These are phyloP conservation scores for Suhomyces ambrosiae DNA, from an alignment of 1,139 yeast genomes.

Conservation along the genomic window DNA sequence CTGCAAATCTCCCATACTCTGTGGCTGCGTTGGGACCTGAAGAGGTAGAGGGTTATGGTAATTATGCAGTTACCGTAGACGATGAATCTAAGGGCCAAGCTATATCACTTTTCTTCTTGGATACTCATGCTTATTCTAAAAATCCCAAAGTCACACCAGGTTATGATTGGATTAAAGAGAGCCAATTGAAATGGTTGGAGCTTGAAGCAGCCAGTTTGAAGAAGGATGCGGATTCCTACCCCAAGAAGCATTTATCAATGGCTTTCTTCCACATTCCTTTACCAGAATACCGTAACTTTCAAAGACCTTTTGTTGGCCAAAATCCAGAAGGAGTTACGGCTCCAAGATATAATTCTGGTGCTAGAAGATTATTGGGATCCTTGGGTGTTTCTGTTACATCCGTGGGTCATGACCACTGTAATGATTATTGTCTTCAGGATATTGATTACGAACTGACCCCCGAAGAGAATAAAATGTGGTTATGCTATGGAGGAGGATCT, in stretches of 20 bases:
- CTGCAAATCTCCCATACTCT: conserved; percentile 65
- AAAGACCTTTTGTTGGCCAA: conserved; percentile 54
- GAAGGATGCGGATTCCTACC: conserved; percentile 33
- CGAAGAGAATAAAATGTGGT: conserved; percentile 58
- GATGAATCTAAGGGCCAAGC: conserved; percentile 47
- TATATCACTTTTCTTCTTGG: conserved; percentile 71
- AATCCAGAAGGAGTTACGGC: conserved; percentile 76
- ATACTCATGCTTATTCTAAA: conserved; percentile 73
- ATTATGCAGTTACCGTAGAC: conserved; percentile 60
- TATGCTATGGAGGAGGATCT: conserved; percentile 90
- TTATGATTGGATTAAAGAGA: conserved; percentile 82
- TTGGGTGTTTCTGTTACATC: conserved; percentile 72
- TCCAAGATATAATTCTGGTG: conserved; percentile 69
- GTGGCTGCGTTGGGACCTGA: conserved; percentile 63
- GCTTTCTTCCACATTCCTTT: conserved; percentile 94
- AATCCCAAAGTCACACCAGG: conserved; percentile 70
- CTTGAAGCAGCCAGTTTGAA: conserved; percentile 37
- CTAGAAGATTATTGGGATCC: conserved; percentile 55
- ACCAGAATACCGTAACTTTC: conserved; percentile 69
- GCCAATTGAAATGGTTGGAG: conserved; percentile 65
- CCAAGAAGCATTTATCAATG: conserved; percentile 63
- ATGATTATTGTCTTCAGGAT: conserved; percentile 78
- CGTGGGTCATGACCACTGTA: conserved; percentile 95
- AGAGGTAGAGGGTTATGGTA: conserved; percentile 76
- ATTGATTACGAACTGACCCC: conserved; percentile 21